phyloP scores from a whole-genome alignment of 1,284 basidiomycete species.

The Ceraceosorus guamensis region DNA sequence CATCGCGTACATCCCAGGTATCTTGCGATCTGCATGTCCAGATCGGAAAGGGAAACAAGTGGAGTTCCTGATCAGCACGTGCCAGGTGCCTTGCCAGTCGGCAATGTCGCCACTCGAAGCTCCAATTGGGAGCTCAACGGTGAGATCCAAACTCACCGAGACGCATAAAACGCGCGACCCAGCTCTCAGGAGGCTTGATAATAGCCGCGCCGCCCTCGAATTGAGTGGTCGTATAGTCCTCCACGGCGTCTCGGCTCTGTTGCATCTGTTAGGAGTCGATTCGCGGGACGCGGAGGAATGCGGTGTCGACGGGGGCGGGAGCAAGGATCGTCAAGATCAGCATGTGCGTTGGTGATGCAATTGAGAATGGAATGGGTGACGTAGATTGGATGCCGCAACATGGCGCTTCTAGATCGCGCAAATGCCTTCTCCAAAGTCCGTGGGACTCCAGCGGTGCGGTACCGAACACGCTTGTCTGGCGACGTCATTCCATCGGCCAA shows the following conservation, averaged over 20 bases:
- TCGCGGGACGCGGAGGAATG: constrained; percentile 14
- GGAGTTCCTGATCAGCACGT: neutral
- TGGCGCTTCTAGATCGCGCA: neutral
- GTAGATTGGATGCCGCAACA: neutral
- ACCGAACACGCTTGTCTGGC: too few relatives aligned
- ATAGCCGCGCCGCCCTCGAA: constrained; percentile 90
- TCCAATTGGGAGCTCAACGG: neutral
- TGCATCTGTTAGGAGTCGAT: constrained; percentile 62
- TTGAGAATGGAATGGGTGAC: neutral
- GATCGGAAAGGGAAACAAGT: neutral
- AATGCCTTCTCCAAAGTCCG: neutral
- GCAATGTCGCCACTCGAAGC: constrained; percentile 3
- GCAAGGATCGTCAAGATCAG: neutral
- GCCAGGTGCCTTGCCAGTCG: constrained; percentile 13
- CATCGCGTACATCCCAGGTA: too few relatives aligned
- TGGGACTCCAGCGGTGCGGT: neutral
- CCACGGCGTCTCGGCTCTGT: constrained; percentile 72
- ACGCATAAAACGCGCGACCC: constrained; percentile 63
- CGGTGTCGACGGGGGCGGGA: neutral
- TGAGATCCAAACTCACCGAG: constrained; percentile 16
- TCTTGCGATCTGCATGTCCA: neutral
- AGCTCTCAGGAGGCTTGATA: constrained; percentile 79
- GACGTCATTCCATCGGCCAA: too few relatives aligned
- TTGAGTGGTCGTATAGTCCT: constrained; percentile 81
- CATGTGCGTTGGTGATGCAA: neutral